phyloP scores from a whole-genome alignment of 306 rosid genomes.

The Ormosia emarginata region DNA sequence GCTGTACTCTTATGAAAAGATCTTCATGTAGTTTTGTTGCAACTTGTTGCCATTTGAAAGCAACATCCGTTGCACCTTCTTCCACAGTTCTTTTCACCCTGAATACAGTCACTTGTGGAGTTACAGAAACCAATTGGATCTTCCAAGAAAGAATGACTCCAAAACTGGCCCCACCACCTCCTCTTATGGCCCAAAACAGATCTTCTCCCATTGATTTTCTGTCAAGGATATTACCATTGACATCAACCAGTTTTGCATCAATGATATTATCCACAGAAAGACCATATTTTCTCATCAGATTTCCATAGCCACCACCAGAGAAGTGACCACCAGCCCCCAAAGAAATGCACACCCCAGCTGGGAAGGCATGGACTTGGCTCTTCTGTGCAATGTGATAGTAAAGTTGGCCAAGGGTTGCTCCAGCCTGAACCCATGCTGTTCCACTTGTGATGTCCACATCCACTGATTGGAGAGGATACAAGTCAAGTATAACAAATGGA shows the following conservation, averaged over 20 bases:
- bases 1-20: background rate
- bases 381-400: background rate
- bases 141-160: slow-evolving; percentile 48
- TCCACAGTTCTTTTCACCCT: slow-evolving; percentile 22
- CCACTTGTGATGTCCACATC: background rate
- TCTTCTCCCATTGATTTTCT: slow-evolving; percentile 1
- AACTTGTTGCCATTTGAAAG: slow-evolving; percentile 36
- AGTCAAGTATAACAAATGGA: background rate
- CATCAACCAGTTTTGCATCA: background rate
- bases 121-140: slow-evolving; percentile 37
- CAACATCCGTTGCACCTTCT: slow-evolving; percentile 27
- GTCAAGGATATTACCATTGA: background rate
- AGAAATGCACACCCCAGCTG: slow-evolving; percentile 46
- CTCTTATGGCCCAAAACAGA: slow-evolving; percentile 6
- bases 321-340: slow-evolving; percentile 55
- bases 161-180: slow-evolving; percentile 28
- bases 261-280: slow-evolving; percentile 38
- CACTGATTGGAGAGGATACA: background rate
- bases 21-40: slow-evolving; percentile 15
- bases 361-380: slow-evolving; percentile 4
- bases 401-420: background rate
- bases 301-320: slow-evolving; percentile 60
- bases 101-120: slow-evolving; percentile 41
- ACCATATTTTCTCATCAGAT: slow-evolving; percentile 41
- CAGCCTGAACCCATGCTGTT: background rate